Base-by-base conservation (phyloP, 2,329 filamentous ascomycete species). In the Botrytis galanthina region DNA sequence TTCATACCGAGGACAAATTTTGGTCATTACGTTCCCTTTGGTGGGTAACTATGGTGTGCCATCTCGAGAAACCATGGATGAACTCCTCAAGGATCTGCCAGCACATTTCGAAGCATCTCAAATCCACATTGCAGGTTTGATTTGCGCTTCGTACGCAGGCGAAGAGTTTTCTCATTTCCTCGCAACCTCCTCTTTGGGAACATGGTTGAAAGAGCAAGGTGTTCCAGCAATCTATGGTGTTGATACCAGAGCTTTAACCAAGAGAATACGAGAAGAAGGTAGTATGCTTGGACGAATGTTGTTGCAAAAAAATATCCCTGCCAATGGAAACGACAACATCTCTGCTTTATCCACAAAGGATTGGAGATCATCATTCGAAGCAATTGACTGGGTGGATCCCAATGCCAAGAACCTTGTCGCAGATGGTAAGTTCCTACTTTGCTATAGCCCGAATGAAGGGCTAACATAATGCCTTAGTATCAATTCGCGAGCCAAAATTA, bases 21-120 rank as follows among this genome's bases (percentile, higher is more conserved):
- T 99, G 79, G 95, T 98, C 83, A 91, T 98, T 80, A 99, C 95
- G 71, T 98, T 97, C 83, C 96, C 95, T 74, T 87, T 98, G 57
- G 92, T 97, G 74, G 95, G 95, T 83, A 99, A 98, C 87, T 99
- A 99, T 85, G 95, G 95, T 82, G 96, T 98, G 42, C 96, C 96
- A 71, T 93, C 93, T 67, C 89, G 95, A 78, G 92, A 97, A 76
- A 89, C 91, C 71, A 88, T 93, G 84, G 95, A 98, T 82, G 90
- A 93, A 81, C 87, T 98, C 72, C 89, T 98, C 69, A 89, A 91
- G 80, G 92, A 95, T 80, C 88, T 98, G 73, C 95, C 95, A 46
- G 94, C 94, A 76, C 89, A 98, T 84, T 98, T 99, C 82, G 96
- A 99, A 84, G 93, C 95, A 59, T 91, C 88, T 57, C 86, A 97